phyloP scores from a whole-genome alignment of 2,329 filamentous ascomycete genomes.

The Ophiostoma sp. region DNA sequence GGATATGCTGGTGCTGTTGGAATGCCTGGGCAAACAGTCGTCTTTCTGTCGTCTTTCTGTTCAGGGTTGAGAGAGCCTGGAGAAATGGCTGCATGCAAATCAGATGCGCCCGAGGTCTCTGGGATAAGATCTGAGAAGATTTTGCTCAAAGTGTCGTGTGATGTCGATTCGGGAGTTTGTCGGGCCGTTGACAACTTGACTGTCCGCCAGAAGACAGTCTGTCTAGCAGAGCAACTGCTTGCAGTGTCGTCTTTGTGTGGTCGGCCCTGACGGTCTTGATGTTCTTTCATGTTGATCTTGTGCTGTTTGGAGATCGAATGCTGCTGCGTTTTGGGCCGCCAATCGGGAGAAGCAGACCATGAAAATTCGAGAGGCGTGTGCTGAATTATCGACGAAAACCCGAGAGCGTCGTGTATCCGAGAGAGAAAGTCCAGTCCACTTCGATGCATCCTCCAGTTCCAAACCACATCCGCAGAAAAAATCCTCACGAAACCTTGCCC shows the following conservation, averaged over 20 bases:
- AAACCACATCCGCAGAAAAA: not conserved
- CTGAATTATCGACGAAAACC: not conserved
- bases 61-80: too few relatives aligned
- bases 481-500: not conserved
- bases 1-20: not conserved
- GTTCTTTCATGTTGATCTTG: not conserved
- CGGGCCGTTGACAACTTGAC: not conserved
- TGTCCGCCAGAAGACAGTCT: not conserved
- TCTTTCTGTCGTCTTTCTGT: not conserved
- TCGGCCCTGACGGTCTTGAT: not conserved
- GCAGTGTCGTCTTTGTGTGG: not conserved
- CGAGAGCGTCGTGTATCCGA: not conserved
- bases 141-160: not conserved
- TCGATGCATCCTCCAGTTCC: constrained; percentile 5
- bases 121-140: not conserved
- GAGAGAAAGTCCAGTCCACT: constrained; percentile 2
- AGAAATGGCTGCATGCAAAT: not conserved
- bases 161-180: too few relatives aligned
- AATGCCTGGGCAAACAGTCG: not conserved
- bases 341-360: not conserved
- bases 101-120: not conserved
- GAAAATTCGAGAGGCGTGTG: not conserved
- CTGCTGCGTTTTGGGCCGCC: not conserved
- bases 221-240: not conserved
- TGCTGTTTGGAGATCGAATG: not conserved